A percentile compares a stretch with the other conserved stretches of the same genome.
phyloP scores from a whole-genome alignment of 2,329 filamentous ascomycete genomes.

The Herpotrichia juniperi region DNA sequence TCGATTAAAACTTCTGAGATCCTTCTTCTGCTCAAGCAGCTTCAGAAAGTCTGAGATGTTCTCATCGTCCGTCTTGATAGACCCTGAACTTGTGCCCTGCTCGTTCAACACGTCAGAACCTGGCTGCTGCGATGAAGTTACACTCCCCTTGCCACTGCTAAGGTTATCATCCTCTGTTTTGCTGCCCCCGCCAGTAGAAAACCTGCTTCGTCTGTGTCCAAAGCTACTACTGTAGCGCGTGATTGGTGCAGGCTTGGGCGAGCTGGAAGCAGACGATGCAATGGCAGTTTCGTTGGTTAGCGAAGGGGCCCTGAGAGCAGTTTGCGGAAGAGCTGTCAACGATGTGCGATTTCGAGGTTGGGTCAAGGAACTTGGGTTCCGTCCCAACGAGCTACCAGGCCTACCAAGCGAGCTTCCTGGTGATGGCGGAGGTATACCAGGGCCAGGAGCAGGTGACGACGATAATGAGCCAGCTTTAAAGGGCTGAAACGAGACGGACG shows the following conservation, averaged over 20 bases:
- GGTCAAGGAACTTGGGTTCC: conserved; percentile 32
- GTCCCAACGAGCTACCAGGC: conserved; percentile 27
- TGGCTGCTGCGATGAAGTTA: conserved; percentile 72
- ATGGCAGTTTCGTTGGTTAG: conserved; percentile 65
- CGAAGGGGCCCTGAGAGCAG: conserved; percentile 71
- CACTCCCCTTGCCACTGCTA: conserved; percentile 81
- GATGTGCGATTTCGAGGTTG: conserved; percentile 74
- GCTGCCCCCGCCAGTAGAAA: conserved; percentile 76
- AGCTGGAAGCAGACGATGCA: conserved; percentile 72
- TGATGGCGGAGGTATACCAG: conserved; percentile 59
- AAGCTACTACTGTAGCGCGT: conserved; percentile 94
- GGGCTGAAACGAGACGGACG: conserved; percentile 89
- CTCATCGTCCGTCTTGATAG: conserved; percentile 81
- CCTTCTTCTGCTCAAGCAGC: conserved; percentile 84
- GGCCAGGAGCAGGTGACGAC: conserved; percentile 73
- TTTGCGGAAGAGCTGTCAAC: conserved; percentile 75
- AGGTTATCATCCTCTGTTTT: conserved; percentile 74
- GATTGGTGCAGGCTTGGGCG: conserved; percentile 78
- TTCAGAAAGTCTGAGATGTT: conserved; percentile 94
- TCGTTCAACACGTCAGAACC: conserved; percentile 81
- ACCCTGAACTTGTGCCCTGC: conserved; percentile 66
- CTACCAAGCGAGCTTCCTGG: conserved; percentile 57
- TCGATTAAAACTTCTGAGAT: conserved; percentile 78
- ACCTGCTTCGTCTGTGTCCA: conserved; percentile 78
- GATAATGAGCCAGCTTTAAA: conserved; percentile 98